Evolutionary conservation across 2,329 filamentous ascomycete genomes (phyloP).

Genomic region (Fusarium hostae): DNA sequence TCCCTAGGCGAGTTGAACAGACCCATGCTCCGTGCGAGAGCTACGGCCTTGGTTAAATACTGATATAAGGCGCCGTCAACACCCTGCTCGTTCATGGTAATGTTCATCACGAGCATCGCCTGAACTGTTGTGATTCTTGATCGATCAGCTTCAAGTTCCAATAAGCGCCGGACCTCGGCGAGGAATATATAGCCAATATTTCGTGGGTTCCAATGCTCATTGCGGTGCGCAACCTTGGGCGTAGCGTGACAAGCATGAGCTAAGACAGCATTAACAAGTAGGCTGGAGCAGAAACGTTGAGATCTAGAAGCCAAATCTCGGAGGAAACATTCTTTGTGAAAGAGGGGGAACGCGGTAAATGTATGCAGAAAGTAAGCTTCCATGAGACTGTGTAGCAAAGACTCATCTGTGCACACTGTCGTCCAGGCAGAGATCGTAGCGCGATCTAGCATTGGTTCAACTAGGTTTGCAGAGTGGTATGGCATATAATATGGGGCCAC

Average conservation of each 20-base stretch:
- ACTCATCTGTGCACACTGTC: neutral
- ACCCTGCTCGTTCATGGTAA: neutral
- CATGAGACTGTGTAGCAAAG: neutral
- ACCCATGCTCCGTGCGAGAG: neutral
- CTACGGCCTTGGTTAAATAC: neutral
- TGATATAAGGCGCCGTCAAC: neutral
- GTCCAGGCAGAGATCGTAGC: neutral
- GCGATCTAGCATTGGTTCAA: neutral
- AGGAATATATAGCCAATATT: neutral
- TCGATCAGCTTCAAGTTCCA: neutral
- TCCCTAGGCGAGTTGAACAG: neutral
- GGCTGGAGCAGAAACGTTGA: neutral
- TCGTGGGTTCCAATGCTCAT: neutral
- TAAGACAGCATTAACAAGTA: neutral
- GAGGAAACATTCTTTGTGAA: neutral
- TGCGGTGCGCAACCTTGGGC: neutral
- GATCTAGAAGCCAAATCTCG: neutral
- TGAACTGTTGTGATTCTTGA: neutral
- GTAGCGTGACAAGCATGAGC: neutral
- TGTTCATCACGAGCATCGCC: neutral
- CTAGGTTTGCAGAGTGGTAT: neutral
- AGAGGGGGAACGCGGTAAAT: neutral
- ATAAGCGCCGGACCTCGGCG: neutral
- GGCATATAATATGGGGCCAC: neutral
- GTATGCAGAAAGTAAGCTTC: neutral